phyloP scores from a whole-genome alignment of 202 grass and related monocot genomes.

The Eragrostis tef region DNA sequence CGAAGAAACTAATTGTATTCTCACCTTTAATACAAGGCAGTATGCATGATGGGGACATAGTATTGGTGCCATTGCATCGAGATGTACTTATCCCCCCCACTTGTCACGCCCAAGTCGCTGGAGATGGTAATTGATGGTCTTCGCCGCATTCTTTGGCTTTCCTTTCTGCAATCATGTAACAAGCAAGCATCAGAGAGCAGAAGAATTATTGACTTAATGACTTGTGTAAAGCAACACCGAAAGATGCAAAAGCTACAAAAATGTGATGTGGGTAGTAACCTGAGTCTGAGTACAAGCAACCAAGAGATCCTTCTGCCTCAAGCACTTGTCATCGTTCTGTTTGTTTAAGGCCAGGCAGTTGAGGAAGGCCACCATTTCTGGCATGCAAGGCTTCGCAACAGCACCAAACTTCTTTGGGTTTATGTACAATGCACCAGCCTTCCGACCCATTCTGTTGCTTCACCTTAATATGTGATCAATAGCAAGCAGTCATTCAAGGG shows the following conservation, averaged over 20 bases:
- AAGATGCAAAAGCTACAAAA: not conserved
- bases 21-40: not conserved
- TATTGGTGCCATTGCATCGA: constrained; percentile 12
- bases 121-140: constrained; percentile 76
- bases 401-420: constrained; percentile 83
- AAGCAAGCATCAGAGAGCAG: constrained; percentile 3
- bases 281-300: constrained; percentile 52
- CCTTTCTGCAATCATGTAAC: constrained; percentile 51
- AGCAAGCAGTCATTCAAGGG: not conserved
- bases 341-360: constrained; percentile 87
- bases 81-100: constrained; percentile 3
- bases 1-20: constrained; percentile 11
- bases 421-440: constrained; percentile 81
- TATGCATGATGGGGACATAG: constrained; percentile 7
- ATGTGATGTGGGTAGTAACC: constrained; percentile 30
- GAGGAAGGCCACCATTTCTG: constrained; percentile 86
- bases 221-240: not conserved
- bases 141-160: constrained; percentile 60
- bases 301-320: constrained; percentile 56
- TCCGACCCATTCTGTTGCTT: constrained; percentile 68
- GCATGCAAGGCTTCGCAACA: constrained; percentile 70
- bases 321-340: constrained; percentile 73
- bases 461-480: constrained; percentile 24
- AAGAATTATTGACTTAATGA: not conserved
- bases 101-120: constrained; percentile 61